These are phyloP conservation scores for Pseudopyrenochaeta lycopersici DNA, from an alignment of 2,329 filamentous ascomycete genomes.

Conservation along the genomic window DNA sequence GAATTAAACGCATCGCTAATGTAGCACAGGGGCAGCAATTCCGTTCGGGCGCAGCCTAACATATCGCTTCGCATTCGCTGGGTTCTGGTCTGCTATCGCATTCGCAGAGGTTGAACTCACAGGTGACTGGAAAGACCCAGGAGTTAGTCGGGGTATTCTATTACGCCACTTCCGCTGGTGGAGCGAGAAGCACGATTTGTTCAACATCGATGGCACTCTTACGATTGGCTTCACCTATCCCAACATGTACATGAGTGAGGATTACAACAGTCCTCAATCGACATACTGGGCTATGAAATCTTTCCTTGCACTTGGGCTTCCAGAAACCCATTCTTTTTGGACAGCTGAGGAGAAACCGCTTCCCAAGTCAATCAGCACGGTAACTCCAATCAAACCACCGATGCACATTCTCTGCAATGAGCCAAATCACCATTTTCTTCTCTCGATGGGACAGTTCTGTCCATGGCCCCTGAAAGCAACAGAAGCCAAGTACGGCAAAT, in stretches of 20 bases:
- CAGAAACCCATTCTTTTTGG: constrained; percentile 57
- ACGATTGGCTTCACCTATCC: constrained; percentile 58
- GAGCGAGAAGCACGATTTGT: constrained; percentile 54
- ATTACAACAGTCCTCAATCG: constrained; percentile 67
- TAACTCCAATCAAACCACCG: constrained; percentile 36
- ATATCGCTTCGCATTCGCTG: constrained; percentile 62
- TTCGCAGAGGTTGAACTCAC: constrained; percentile 55
- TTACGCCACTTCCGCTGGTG: constrained; percentile 63
- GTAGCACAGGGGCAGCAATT: constrained; percentile 56
- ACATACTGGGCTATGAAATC: constrained; percentile 65
- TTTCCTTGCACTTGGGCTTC: constrained; percentile 54
- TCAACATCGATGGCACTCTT: constrained; percentile 59
- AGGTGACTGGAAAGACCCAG: constrained; percentile 48
- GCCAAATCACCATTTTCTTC: constrained; percentile 41
- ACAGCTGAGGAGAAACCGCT: constrained; percentile 51
- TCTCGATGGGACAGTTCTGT: constrained; percentile 45
- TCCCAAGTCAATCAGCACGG: constrained; percentile 4
- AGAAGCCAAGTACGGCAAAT: constrained; percentile 48
- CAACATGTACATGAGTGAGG: constrained; percentile 65
- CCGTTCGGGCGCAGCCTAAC: constrained; percentile 63
- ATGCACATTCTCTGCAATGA: constrained; percentile 59
- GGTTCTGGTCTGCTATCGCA: constrained; percentile 58
- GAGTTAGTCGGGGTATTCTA: constrained; percentile 59
- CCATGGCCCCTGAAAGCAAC: constrained; percentile 49
- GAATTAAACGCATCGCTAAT: not conserved